These are phyloP conservation scores for Geotrichum ghanense DNA, from an alignment of 805 yeast genomes.

Conservation along the genomic window DNA sequence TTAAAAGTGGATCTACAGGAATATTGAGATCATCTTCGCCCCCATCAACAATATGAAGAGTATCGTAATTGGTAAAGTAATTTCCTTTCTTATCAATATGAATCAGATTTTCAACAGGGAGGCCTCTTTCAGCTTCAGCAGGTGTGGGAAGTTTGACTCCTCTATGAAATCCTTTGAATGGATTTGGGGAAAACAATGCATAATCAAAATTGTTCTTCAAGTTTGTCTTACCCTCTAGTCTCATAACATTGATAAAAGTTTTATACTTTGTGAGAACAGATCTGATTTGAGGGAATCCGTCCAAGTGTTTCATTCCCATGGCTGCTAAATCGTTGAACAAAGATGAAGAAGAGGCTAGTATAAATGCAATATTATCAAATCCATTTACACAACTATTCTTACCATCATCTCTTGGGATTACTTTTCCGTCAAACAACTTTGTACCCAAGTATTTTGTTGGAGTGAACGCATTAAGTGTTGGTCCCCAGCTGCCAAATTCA, in stretches of 20 bases:
- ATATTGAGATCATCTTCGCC: slow-evolving; percentile 70
- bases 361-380: slow-evolving; percentile 66
- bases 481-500: slow-evolving; percentile 75
- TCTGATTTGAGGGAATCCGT: slow-evolving; percentile 52
- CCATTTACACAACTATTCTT: slow-evolving; percentile 43
- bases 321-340: slow-evolving; percentile 26
- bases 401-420: neutral
- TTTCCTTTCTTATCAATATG: neutral
- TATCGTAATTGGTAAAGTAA: slow-evolving; percentile 18
- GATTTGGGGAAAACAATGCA: slow-evolving; percentile 65
- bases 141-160: neutral
- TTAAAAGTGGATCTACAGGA: slow-evolving; percentile 55
- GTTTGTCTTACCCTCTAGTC: slow-evolving; percentile 20
- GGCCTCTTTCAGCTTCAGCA: slow-evolving; percentile 1
- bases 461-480: slow-evolving; percentile 48
- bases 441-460: slow-evolving; percentile 60
- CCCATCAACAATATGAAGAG: slow-evolving; percentile 56
- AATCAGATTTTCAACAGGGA: slow-evolving; percentile 5
- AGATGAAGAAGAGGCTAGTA: slow-evolving; percentile 51
- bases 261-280: slow-evolving; percentile 24
- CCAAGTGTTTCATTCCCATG: slow-evolving; percentile 60
- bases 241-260: slow-evolving; percentile 34
- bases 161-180: slow-evolving; percentile 33
- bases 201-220: slow-evolving; percentile 40
- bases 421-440: slow-evolving; percentile 39